Base-by-base conservation (phyloP, 2,329 filamentous ascomycete species). In the Aureobasidium sp. region DNA sequence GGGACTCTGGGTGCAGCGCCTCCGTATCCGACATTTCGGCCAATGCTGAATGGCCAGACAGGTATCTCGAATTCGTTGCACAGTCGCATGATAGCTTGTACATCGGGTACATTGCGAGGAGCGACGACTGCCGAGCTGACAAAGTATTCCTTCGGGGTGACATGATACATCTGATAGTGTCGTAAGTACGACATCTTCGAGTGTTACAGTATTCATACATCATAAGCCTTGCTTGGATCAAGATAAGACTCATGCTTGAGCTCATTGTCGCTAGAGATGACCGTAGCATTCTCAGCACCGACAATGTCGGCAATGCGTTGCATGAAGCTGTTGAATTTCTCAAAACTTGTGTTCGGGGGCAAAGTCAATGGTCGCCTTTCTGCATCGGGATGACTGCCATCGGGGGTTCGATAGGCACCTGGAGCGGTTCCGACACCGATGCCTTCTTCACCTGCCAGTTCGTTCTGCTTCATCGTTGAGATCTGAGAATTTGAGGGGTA, bases 1-100 rank as follows among this genome's bases (percentile, higher is more conserved):
- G 76, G 77, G 0, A 83, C 78, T 37, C 81, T 72, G 0, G 81
- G 81, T 0, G 80, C 81, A 15, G 79, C 78, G n/a, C 81, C 81
- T 29, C 81, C 81, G 62, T 83, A 83, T 17, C 81, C 82, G 2
- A 81, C 71, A 61, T 81, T 81, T 40, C 78, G 70, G 0, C 79
- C 79, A 64, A 80, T 76, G 2, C 76, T 79, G 64, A 80, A 77
- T 11, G 79, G 78, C 68, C 77, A 82, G 45, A 81, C 70, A 1
- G 80, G 79, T 2, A 80, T 75, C 7, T 71, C 66, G 63, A 74
- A 74, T 53, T 78, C 70, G 65, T 81, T 81, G 35, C 75, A 76
- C 68, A 77, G 74, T 45, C 70, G 71, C 39, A 81, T 75, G 29
- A 81, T 70, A 1, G 68, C 68, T 68, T 81, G 79, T 3, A 81